Evolutionary conservation across 2,329 filamentous ascomycete species (phyloP), one percentile per base, ranked within the genome.

Genomic region (Aspergillus fischeri): DNA sequence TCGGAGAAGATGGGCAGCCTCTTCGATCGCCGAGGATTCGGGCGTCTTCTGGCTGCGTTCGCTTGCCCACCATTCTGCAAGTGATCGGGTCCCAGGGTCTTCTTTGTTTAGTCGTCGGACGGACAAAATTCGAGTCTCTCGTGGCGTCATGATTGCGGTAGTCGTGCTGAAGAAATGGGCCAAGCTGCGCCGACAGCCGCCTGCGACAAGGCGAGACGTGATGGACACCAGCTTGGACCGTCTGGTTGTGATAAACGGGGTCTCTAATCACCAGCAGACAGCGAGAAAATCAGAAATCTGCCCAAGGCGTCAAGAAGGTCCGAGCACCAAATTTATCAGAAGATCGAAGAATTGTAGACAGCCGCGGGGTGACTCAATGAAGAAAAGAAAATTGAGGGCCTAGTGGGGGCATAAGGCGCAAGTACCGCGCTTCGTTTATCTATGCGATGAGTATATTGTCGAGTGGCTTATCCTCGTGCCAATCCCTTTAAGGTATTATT

Each of bases 1-100:
- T 52, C 80, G 83, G 38, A 96, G 78, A 62, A 86, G 81, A 11
- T 80, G 70, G 2, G 90, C 91, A 1, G 91, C 91, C 55, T 85
- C 77, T 57, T 78, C 75, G 41, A 96, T 80, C 56, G 80, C 75
- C 38, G 78, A 73, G 3, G 78, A 76, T 63, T 84, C 82, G 2
- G 70, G 60, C 3, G 77, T 80, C 11, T 69, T 63, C 28, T 63
- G 64, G n/a, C 62, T 61, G 52, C 67, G 64, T 59, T 76, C 75
- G 17, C 61, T 67, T 9, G 66, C 66, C 75, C 75, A 77, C 72
- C 72, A 75, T 62, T 73, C 69, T 6, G 72, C 60, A 27, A 77
- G 62, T 14, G 74, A 69, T 29, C 67, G 64, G 44, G 66, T 60
- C 24, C 67, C 68, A 17, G 68, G 73, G 10, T 65, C 69, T 49